A percentile compares a stretch with the other conserved stretches of the same genome.
Evolutionary conservation across 352 stramenopile genomes (phyloP).

Genomic region (Pythium folliculosum): DNA sequence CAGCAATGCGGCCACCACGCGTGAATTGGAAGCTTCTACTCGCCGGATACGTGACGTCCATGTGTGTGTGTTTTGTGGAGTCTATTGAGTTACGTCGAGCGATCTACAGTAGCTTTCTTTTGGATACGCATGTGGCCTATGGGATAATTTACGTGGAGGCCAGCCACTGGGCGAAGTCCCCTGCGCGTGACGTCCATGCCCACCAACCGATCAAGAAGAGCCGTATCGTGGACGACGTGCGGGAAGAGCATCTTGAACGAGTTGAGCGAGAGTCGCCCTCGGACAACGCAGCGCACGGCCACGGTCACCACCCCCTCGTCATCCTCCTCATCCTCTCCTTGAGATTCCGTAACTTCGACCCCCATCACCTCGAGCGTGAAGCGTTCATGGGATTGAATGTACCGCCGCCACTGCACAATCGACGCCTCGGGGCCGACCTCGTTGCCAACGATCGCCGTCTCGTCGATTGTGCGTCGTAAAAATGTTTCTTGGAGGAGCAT

Average conservation of each 20-base stretch:
- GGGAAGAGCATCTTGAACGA: constrained; percentile 30
- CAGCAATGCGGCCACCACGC: constrained; percentile 15
- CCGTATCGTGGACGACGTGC: background rate
- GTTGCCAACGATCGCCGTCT: constrained; percentile 13
- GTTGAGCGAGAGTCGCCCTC: constrained; percentile 1
- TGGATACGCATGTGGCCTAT: no score
- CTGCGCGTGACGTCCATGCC: constrained; percentile 17
- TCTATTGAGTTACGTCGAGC: no score
- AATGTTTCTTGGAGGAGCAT: constrained; percentile 21
- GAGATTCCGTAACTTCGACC: background rate
- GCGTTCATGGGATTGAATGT: constrained; percentile 10
- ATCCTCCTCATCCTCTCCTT: background rate
- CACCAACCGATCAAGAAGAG: background rate
- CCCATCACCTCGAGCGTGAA: background rate
- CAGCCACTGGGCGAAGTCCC: no score
- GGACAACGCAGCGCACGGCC: constrained; percentile 2
- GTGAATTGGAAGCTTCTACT: constrained; percentile 29
- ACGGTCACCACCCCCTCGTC: constrained; percentile 3
- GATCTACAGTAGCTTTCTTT: no score
- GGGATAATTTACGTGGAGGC: no score
- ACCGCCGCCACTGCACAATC: constrained; percentile 29
- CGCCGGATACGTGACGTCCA: constrained; percentile 24
- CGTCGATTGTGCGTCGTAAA: constrained; percentile 19
- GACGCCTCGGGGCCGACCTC: constrained; percentile 22
- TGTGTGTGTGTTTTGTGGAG: no score